Evolutionary conservation across 805 yeast species (phyloP).

Genomic region (Cyberlindnera amylophila): DNA sequence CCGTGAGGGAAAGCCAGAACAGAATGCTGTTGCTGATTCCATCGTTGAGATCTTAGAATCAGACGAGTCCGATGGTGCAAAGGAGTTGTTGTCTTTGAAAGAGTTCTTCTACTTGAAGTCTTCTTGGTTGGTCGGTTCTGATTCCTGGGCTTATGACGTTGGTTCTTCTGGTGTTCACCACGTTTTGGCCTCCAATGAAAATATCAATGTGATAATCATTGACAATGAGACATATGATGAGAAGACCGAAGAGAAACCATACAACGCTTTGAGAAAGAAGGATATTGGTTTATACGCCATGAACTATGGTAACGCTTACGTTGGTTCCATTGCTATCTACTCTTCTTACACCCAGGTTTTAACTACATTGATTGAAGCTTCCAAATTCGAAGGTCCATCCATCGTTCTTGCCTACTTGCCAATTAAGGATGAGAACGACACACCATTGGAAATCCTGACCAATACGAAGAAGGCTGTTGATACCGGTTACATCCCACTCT

Average conservation of each 20-base stretch:
- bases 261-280: constrained; percentile 61
- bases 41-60: constrained; percentile 36
- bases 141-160: constrained; percentile 90
- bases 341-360: constrained; percentile 90
- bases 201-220: constrained; percentile 79
- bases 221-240: constrained; percentile 73
- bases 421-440: constrained; percentile 55
- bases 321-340: constrained; percentile 91
- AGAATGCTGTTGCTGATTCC: constrained; percentile 17
- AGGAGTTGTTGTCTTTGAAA: constrained; percentile 42
- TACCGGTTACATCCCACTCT: constrained; percentile 95
- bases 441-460: constrained; percentile 70
- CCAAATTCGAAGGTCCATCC: constrained; percentile 84
- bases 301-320: constrained; percentile 86
- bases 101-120: constrained; percentile 46
- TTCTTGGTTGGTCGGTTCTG: constrained; percentile 89
- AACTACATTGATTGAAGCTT: constrained; percentile 88
- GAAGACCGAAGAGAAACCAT: constrained; percentile 28
- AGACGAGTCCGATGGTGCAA: constrained; percentile 40
- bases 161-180: constrained; percentile 91
- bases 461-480: constrained; percentile 90
- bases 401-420: constrained; percentile 89
- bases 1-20: constrained; percentile 29
- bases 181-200: constrained; percentile 67
- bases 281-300: constrained; percentile 93